A percentile compares a stretch with the other conserved stretches of the same genome.
Conservation (phyloP, 1,284 basidiomycete genomes). For the Termitomyces sp. region DNA sequence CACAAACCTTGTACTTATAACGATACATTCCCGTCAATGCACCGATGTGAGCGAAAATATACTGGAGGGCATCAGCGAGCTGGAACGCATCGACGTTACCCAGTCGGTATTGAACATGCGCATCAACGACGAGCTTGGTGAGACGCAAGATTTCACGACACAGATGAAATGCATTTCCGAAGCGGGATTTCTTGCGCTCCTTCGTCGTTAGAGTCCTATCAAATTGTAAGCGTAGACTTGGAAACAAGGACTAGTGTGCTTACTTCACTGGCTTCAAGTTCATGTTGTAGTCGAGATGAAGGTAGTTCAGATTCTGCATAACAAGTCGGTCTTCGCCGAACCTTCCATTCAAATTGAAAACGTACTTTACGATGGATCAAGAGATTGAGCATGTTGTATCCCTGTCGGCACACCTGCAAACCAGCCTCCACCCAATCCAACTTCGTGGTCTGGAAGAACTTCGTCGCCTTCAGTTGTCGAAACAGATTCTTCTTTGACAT, state of each 20-base stretch:
- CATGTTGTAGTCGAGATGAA: constrained; percentile 93
- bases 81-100: constrained; percentile 99
- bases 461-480: constrained; percentile 94
- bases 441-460: constrained; percentile 98
- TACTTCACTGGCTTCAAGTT: constrained; percentile 96
- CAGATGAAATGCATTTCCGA: constrained; percentile 98
- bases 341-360: neutral
- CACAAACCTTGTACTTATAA: constrained; percentile 91
- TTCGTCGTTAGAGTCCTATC: constrained; percentile 94
- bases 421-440: constrained; percentile 99
- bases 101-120: constrained; percentile 97
- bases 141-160: constrained; percentile 97
- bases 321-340: constrained; percentile 13
- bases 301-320: constrained; percentile 86
- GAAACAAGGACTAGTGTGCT: constrained; percentile 15
- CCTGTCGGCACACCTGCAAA: constrained; percentile 96
- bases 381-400: constrained; percentile 99
- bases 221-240: constrained; percentile 1
- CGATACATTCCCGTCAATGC: constrained; percentile 99
- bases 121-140: constrained; percentile 98
- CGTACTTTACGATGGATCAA: constrained; percentile 94
- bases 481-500: constrained; percentile 98
- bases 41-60: constrained; percentile 96
- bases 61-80: constrained; percentile 96
- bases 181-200: constrained; percentile 99